Percentiles rank a stretch among this genome's conserved stretches.
Conservation (phyloP, 129 eudicot genomes). For the Centella asiatica region DNA sequence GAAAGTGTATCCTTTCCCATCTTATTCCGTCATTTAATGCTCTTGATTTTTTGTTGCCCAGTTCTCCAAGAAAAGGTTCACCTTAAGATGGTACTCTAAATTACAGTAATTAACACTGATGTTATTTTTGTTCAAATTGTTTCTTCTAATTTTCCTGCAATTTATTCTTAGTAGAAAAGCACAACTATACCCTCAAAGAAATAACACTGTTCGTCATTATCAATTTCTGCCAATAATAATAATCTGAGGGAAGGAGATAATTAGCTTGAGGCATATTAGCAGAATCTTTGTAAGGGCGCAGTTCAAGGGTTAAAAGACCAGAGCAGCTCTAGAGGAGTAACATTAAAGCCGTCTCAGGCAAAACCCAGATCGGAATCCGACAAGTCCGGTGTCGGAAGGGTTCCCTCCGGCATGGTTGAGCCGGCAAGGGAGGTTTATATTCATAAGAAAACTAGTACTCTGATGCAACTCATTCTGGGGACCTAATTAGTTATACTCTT, state of each 20-base stretch:
- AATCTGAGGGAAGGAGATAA: background rate
- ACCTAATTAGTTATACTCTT: no score
- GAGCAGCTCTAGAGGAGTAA: background rate
- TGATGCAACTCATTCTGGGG: constrained; percentile 6
- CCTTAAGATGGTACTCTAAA: no score
- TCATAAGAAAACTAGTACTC: background rate
- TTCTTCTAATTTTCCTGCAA: background rate
- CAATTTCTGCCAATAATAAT: no score
- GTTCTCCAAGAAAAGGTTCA: constrained; percentile 6
- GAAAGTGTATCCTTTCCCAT: no score
- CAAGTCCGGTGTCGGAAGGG: background rate
- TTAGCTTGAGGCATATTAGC: constrained; percentile 9
- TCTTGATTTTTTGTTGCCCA: background rate
- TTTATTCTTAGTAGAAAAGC: background rate
- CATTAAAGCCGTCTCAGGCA: background rate
- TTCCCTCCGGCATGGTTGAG: background rate
- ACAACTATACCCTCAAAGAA: background rate
- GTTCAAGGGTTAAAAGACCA: constrained; percentile 3
- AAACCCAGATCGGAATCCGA: background rate
- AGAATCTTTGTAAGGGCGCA: background rate
- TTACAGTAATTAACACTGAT: no score
- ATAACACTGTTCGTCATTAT: no score
- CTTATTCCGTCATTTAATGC: no score
- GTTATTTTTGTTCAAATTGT: no score
- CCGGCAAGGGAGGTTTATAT: background rate